phyloP scores from a whole-genome alignment of 2,329 filamentous ascomycete species.

The Mollisia scopiformis region DNA sequence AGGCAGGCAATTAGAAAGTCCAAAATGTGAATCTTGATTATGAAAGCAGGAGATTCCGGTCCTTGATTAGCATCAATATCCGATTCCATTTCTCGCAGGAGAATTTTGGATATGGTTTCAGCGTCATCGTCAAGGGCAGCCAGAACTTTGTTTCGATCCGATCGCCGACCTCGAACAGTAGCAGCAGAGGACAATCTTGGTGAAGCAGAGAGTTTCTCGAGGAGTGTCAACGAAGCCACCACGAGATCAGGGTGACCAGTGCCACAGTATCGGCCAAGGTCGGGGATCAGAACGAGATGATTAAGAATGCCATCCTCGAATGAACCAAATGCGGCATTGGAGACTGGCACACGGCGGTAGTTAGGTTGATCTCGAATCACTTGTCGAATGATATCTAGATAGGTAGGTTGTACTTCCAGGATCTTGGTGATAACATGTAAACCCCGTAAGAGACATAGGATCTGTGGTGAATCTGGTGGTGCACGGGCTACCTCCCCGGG shows the following conservation, averaged over 20 bases:
- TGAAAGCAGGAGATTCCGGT: constrained; percentile 70
- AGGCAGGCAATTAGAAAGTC: constrained; percentile 86
- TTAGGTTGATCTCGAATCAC: constrained; percentile 69
- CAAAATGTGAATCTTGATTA: constrained; percentile 82
- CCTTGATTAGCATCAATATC: constrained; percentile 75
- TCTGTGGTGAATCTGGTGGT: constrained; percentile 76
- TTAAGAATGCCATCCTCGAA: constrained; percentile 91
- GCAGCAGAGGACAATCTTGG: constrained; percentile 51
- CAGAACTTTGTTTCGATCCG: constrained; percentile 79
- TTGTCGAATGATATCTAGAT: constrained; percentile 84
- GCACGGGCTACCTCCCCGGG: constrained; percentile 72
- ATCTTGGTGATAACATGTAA: constrained; percentile 83
- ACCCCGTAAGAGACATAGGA: constrained; percentile 77
- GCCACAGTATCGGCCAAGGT: constrained; percentile 85
- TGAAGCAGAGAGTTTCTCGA: constrained; percentile 87
- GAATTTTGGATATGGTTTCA: constrained; percentile 75
- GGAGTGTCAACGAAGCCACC: constrained; percentile 76
- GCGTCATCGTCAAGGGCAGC: constrained; percentile 85
- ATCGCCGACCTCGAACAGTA: constrained; percentile 26
- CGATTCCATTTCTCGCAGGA: constrained; percentile 69
- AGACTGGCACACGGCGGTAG: constrained; percentile 62
- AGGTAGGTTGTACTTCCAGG: constrained; percentile 87
- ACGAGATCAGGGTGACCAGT: constrained; percentile 82
- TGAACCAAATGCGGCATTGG: constrained; percentile 78
- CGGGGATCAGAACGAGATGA: constrained; percentile 76